Base-by-base conservation (phyloP, 139 green algal genomes). In the Ulvella scutata region DNA sequence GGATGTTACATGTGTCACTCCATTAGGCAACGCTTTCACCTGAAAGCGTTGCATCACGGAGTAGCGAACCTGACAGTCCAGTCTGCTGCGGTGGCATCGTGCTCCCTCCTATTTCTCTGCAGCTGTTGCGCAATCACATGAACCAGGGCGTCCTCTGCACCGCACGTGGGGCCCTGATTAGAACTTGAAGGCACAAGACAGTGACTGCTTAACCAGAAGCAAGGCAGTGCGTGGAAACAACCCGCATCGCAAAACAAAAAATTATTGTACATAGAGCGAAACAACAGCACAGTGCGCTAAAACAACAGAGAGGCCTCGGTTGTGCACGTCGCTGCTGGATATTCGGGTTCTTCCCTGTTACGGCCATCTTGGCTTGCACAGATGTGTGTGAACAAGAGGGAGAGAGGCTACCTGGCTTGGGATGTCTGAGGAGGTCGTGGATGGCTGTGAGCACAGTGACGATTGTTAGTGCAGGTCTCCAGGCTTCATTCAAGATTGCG, bases 111-210 rank as follows among this genome's bases (percentile, higher is more conserved):
- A 82, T 98, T 88, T 37, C 80, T 76, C 4, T 94, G 61, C 43
- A 86, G 85, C 82, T 95, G 89, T 78, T 97, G 91, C 0, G 93
- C 93, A 29, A 98, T 98, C n/a, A n/a, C n/a, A n/a, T n/a, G n/a
- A n/a, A 98, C 91, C 33, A 98, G 80, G 2, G 93, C 90, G 74
- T 98, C 93, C 35, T 90, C 89, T 96, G 90, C 75, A 81, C 2
- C 17, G 38, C 4, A 73, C n/a, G 17, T 35, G 4, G 2, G 13
- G 21, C 43, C 60, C 6, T 28, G 33, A 39, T 3, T 61, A 61
- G 44, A 2, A 29, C 44, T 43, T 34, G 73, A 0, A 34, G 28
- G 2, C 37, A 10, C 26, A 72, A 43, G 62, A 44, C 43, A 2
- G 3, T 36, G 17, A 36, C 2, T n/a, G 43, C 3, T 2, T 3